phyloP scores from a whole-genome alignment of 225 moss, liverwort and hornwort genomes.

The Marchantia paleacea region DNA sequence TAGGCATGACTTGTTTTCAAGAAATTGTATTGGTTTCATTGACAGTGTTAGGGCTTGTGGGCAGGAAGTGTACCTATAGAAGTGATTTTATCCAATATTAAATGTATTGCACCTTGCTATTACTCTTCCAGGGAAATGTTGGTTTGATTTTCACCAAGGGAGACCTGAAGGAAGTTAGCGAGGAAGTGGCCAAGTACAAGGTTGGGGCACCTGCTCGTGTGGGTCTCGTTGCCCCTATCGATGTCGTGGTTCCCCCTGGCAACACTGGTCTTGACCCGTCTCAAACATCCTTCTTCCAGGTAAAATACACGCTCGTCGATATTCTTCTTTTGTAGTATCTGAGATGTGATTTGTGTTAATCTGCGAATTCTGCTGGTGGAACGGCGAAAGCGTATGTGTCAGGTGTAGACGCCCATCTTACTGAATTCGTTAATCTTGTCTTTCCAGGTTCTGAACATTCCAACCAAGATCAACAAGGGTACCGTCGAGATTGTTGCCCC shows the following conservation, averaged over 20 bases:
- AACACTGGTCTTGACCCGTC: constrained; percentile 95
- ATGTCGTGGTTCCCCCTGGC: constrained; percentile 89
- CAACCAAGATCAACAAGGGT: constrained; percentile 99
- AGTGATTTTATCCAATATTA: not conserved
- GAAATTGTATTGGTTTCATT: not conserved
- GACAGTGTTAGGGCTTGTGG: not conserved
- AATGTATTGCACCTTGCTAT: not conserved
- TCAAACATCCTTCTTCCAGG: constrained; percentile 93
- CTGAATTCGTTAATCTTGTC: not conserved
- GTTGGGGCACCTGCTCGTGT: constrained; percentile 97
- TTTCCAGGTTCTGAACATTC: constrained; percentile 78
- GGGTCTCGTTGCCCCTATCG: constrained; percentile 82
- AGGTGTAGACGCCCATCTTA: not conserved
- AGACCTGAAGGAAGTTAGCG: constrained; percentile 87
- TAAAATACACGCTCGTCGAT: not conserved
- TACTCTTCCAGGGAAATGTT: constrained; percentile 66
- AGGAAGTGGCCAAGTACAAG: constrained; percentile 85
- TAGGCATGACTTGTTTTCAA: too few relatives aligned
- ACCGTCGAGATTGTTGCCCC: constrained; percentile 95
- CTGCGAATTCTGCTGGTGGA: not conserved
- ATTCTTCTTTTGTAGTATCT: not conserved
- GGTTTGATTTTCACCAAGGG: constrained; percentile 96
- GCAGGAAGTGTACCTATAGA: too few relatives aligned
- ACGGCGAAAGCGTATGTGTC: not conserved
- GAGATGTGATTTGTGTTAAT: not conserved